Base-by-base conservation (phyloP, 2,329 filamentous ascomycete species). In the Pyricularia sp. region DNA sequence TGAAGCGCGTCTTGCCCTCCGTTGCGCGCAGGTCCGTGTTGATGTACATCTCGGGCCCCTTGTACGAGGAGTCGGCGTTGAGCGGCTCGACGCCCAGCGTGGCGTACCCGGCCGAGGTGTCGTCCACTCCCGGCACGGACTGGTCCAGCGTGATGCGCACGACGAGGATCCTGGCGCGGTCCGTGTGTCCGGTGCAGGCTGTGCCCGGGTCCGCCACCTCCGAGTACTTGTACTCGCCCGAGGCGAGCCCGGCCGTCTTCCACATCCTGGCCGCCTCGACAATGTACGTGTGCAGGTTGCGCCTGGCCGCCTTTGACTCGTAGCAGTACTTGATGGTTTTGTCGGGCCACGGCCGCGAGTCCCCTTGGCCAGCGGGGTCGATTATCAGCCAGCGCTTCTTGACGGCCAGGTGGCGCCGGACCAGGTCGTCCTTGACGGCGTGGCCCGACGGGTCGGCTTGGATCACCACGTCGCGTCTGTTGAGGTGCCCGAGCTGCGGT, bases 301-400 rank as follows among this genome's bases (percentile, higher is more conserved):
- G 42, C n/a, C 63, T 64, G 59, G 55, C 61, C 17, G 64, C 68
- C 26, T 25, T 31, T n/a, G 65, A 68, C 30, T 67, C 67, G 68
- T 66, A 73, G 69, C 72, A 73, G 70, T 69, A 73, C 28, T 55
- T 70, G 61, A 71, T 71, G 26, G 55, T 69, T 66, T 71, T 72
- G 67, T 72, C 67, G 9, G 71, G 72, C 72, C 72, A 73, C 9
- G 31, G 63, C 5, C 9, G 33, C 5, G 23, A 26, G 58, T 65
- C 63, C 28, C 28, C n/a, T n/a, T n/a, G n/a, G n/a, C 2, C n/a
- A 10, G 63, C 25, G 63, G 63, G 28, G 28, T 36, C 28, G 63
- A 65, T 31, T 28, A 6, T 36, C 28, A 30, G 20, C 5, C 25
- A 65, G 63, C 63, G 63, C 63, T 65, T 65, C 23, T 59, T 61